Base-by-base conservation (phyloP, 2,329 filamentous ascomycete species). In the Diaporthe eres region DNA sequence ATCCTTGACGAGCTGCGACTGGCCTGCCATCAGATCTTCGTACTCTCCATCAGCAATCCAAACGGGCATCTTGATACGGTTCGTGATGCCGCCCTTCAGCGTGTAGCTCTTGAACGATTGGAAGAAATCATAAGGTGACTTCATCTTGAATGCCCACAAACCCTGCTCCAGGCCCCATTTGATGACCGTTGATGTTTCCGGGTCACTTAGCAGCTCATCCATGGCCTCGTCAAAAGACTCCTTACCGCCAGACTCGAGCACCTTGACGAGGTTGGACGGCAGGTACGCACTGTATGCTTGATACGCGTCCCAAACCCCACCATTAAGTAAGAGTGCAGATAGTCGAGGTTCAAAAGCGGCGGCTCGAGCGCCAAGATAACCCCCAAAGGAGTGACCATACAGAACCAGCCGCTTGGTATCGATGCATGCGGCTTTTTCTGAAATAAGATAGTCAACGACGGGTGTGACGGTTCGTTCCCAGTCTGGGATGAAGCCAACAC, bases 271-370 rank as follows among this genome's bases (percentile, higher is more conserved):
- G 13, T 44, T 17, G 17, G 39, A 44, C 15, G 60, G 37, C 3
- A 63, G 39, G 12, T 63, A 63, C 28, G 60, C 60, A 28, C 39
- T 31, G 60, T 44, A 63, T 3, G 39, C 60, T 13, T 44, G 39
- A 31, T 63, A 63, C 25, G 60, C 60, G 25, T 63, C 60, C 60
- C 60, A 63, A 3, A 87, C 74, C 1, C 85, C 86, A 76, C 86
- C 86, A 47, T 85, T 80, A 44, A 82, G 80, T 65, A 87, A 78
- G 9, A 83, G 78, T 0, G 86, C 86, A 0, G 82, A 80, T 7
- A 87, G 75, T 1, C 86, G 84, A 68, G 82, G 84, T 74, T 88
- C 87, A 77, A 85, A 86, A 0, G 85, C 85, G 1, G 86, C 85
- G 0, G 85, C 86, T 7, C 85, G 83, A 2, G 84, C 78, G 6